These are phyloP conservation scores for Tuctoria greenei DNA, from an alignment of 176 grass and related monocot species.

Conservation along the genomic window DNA sequence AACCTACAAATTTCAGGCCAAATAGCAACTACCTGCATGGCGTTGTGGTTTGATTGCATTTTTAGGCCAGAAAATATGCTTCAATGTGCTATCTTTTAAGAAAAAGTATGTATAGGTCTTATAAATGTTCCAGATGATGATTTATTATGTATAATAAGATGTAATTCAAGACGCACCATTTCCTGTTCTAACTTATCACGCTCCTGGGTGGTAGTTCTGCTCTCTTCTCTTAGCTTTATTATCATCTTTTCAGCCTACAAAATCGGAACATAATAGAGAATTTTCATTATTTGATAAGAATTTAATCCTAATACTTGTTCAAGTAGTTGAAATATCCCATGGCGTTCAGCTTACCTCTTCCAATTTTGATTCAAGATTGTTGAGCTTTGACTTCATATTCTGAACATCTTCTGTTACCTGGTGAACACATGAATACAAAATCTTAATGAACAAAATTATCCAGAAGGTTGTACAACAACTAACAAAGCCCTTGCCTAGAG, in stretches of 20 bases:
- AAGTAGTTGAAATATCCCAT: constrained; percentile 23
- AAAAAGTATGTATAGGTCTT: background rate
- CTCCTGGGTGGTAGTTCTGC: constrained; percentile 60
- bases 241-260: constrained; percentile 86
- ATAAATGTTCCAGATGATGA: background rate
- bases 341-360: constrained; percentile 59
- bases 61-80: background rate
- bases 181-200: constrained; percentile 76
- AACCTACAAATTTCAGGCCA: constrained; percentile 2
- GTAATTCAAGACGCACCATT: constrained; percentile 55
- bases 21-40: background rate
- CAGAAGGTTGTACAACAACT: background rate
- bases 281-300: constrained; percentile 14
- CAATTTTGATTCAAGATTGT: constrained; percentile 79
- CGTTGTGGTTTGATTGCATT: background rate
- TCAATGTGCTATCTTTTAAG: background rate
- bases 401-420: constrained; percentile 90
- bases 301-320: constrained; percentile 6
- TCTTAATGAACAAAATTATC: constrained; percentile 16
- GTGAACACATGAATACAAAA: constrained; percentile 38
- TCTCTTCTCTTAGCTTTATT: constrained; percentile 72
- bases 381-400: constrained; percentile 85
- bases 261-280: constrained; percentile 25
- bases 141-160: background rate
- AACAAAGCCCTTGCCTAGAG: background rate